A percentile compares a stretch with the other conserved stretches of the same genome.
phyloP scores from a whole-genome alignment of 176 grass and related monocot genomes.

The Dactylis glomerata region DNA sequence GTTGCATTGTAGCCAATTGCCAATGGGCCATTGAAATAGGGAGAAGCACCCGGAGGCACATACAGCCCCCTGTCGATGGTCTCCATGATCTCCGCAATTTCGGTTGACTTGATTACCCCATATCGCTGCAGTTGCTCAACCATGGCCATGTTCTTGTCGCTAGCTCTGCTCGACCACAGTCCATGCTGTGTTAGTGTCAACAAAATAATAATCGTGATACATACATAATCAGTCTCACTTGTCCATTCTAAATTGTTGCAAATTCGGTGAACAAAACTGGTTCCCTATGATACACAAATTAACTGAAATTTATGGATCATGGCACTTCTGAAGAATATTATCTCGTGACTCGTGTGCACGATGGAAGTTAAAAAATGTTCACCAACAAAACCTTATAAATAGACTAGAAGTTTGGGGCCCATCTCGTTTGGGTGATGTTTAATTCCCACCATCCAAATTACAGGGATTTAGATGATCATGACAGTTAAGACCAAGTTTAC shows the following conservation, averaged over 20 bases:
- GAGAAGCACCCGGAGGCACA: constrained; percentile 42
- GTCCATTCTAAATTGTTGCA: background rate
- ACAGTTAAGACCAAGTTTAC: background rate
- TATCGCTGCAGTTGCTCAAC: constrained; percentile 62
- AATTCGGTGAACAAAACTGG: background rate
- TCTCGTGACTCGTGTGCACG: background rate
- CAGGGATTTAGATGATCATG: too few species aligned
- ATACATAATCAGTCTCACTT: background rate
- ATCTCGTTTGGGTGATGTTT: background rate
- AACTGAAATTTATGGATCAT: constrained; percentile 3
- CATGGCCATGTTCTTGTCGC: constrained; percentile 63
- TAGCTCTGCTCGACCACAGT: constrained; percentile 54
- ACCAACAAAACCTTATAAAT: background rate
- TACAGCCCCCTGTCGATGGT: constrained; percentile 61
- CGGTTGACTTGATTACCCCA: constrained; percentile 41
- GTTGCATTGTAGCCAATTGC: constrained; percentile 70
- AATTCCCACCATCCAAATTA: background rate
- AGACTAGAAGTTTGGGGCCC: too few species aligned
- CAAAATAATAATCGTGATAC: background rate
- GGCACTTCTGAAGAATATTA: background rate
- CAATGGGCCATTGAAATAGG: constrained; percentile 71
- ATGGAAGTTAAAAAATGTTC: background rate
- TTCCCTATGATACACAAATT: background rate
- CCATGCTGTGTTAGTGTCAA: constrained; percentile 23
- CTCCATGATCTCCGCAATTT: constrained; percentile 58